These are phyloP conservation scores for Phascolomyces articulosus DNA, from an alignment of 371 early-diverging fungal genomes.

Conservation along the genomic window DNA sequence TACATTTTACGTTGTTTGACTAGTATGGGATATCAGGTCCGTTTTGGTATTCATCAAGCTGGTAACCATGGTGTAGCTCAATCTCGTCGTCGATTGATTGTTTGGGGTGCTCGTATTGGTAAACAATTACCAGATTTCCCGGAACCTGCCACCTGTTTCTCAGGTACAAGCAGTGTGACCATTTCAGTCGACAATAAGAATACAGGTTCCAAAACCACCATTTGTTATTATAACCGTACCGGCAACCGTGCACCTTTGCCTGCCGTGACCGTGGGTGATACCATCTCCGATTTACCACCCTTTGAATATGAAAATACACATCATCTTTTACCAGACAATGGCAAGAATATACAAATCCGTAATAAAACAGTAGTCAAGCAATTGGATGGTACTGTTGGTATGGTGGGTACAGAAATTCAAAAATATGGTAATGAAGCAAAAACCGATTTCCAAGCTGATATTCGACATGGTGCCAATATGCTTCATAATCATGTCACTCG, in stretches of 20 bases:
- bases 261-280: constrained; percentile 54
- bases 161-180: constrained; percentile 20
- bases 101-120: constrained; percentile 60
- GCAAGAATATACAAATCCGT: not conserved
- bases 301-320: constrained; percentile 61
- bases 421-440: constrained; percentile 37
- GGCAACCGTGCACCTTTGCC: constrained; percentile 54
- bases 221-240: constrained; percentile 38
- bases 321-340: constrained; percentile 27
- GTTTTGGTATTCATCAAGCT: constrained; percentile 62
- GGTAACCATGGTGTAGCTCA: constrained; percentile 63
- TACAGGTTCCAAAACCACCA: constrained; percentile 3
- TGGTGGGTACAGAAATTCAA: constrained; percentile 34
- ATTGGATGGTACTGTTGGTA: constrained; percentile 11
- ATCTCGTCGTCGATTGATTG: constrained; percentile 59
- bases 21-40: constrained; percentile 63
- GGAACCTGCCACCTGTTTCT: constrained; percentile 49
- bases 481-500: constrained; percentile 52
- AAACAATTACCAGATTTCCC: constrained; percentile 57
- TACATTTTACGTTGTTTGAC: constrained; percentile 65
- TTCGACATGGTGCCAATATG: constrained; percentile 27
- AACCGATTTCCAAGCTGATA: constrained; percentile 54
- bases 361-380: constrained; percentile 6
- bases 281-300: constrained; percentile 62
- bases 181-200: constrained; percentile 36